Percentiles rank a stretch among this genome's conserved stretches.
Evolutionary conservation across 306 rosid species (phyloP).

Genomic region (Ochetophila trinervis): DNA sequence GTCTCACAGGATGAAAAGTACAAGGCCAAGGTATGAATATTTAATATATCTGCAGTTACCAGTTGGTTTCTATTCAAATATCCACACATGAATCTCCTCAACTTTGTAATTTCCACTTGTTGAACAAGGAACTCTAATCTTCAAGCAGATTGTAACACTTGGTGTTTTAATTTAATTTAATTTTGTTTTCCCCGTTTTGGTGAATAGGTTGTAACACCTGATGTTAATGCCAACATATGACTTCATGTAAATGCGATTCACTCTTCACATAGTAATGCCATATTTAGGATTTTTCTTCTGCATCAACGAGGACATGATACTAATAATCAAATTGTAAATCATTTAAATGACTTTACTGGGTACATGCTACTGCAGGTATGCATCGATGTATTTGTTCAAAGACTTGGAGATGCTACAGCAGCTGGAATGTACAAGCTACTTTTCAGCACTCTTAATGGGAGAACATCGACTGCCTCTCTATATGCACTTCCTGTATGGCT

Average conservation of each 20-base stretch:
- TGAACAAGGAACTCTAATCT: neutral
- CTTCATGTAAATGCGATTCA: too few relatives aligned
- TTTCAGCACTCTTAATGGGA: conserved; percentile 53
- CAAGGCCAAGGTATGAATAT: conserved; percentile 76
- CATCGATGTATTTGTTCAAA: conserved; percentile 88
- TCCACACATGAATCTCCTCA: neutral
- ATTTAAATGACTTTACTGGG: too few relatives aligned
- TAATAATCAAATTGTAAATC: neutral
- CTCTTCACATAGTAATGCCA: too few relatives aligned
- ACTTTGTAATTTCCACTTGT: neutral
- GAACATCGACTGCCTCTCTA: conserved; percentile 61
- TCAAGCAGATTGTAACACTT: too few relatives aligned
- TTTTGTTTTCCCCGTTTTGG: too few relatives aligned
- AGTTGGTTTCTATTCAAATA: neutral
- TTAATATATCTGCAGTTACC: conserved; percentile 2
- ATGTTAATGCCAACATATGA: too few relatives aligned
- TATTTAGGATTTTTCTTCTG: too few relatives aligned
- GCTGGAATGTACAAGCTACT: conserved; percentile 92
- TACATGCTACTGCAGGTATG: conserved; percentile 57
- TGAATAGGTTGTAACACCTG: too few relatives aligned
- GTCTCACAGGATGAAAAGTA: conserved; percentile 97
- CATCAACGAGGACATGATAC: neutral
- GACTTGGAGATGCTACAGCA: conserved; percentile 95
- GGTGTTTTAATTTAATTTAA: too few relatives aligned
- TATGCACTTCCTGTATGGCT: conserved; percentile 77